Conservation (phyloP, 257 asterid genomes). For the Lantana camara region DNA sequence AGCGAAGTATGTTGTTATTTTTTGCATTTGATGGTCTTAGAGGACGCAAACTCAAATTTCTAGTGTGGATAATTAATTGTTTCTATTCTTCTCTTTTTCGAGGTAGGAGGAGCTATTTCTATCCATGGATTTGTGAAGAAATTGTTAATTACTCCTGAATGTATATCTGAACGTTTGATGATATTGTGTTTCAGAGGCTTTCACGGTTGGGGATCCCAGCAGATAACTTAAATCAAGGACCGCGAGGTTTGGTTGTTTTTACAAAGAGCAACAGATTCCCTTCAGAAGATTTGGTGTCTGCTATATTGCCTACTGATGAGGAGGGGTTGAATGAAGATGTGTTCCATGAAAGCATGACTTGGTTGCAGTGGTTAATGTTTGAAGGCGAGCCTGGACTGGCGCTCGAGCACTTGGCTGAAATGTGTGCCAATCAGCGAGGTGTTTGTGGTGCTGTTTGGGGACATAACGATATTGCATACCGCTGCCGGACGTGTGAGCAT, state of each 20-base stretch:
- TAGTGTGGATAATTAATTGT: background rate
- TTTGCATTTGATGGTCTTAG: slow-evolving; percentile 2
- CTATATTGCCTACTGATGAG: slow-evolving; percentile 69
- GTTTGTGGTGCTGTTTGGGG: slow-evolving; percentile 99
- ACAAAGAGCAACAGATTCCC: slow-evolving; percentile 51
- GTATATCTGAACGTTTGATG: slow-evolving; percentile 13
- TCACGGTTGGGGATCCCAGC: slow-evolving; percentile 60
- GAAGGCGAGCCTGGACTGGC: slow-evolving; percentile 70
- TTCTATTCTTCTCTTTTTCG: background rate
- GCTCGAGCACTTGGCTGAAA: slow-evolving; percentile 55
- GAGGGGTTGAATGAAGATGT: slow-evolving; percentile 54
- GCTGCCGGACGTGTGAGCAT: slow-evolving; percentile 93
- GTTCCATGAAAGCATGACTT: slow-evolving; percentile 59
- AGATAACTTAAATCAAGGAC: slow-evolving; percentile 50
- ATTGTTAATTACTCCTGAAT: slow-evolving; percentile 12
- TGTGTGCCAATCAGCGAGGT: slow-evolving; percentile 67
- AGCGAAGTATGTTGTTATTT: background rate
- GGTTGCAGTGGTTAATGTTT: slow-evolving; percentile 98
- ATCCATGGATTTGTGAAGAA: background rate
- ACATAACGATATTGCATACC: slow-evolving; percentile 79
- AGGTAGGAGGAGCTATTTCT: background rate
- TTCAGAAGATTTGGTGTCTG: slow-evolving; percentile 51
- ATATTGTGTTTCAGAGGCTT: slow-evolving; percentile 69
- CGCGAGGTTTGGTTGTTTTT: slow-evolving; percentile 61
- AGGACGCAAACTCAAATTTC: background rate